These are phyloP conservation scores for Athelia sp. DNA, from an alignment of 1,284 basidiomycete species.

Conservation along the genomic window DNA sequence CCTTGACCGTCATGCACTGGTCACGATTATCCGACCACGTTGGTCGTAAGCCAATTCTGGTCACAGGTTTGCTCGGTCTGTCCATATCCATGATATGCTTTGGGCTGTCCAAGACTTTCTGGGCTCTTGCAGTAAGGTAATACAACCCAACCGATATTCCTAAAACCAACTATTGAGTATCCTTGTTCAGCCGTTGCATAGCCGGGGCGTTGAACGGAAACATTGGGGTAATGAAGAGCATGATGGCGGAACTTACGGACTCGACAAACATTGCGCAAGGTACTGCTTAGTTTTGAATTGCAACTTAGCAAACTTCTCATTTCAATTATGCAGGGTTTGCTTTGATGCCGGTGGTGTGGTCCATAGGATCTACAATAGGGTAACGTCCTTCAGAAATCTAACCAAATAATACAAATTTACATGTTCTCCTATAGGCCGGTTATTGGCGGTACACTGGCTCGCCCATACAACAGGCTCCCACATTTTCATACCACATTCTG, in stretches of 20 bases:
- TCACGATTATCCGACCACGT: slow-evolving; percentile 52
- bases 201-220: slow-evolving; percentile 33
- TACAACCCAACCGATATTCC: too few species aligned
- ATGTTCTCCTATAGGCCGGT: slow-evolving; percentile 33
- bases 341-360: background rate
- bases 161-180: too few species aligned
- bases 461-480: slow-evolving; percentile 36
- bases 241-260: slow-evolving; percentile 71
- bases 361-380: background rate
- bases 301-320: background rate
- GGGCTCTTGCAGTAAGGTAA: slow-evolving; percentile 33
- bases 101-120: slow-evolving; percentile 47
- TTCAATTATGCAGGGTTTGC: background rate
- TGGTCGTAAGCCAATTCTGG: slow-evolving; percentile 56
- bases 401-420: background rate
- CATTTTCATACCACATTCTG: slow-evolving; percentile 43
- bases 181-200: slow-evolving; percentile 9
- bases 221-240: slow-evolving; percentile 70
- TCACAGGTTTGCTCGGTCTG: slow-evolving; percentile 48
- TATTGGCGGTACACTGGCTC: slow-evolving; percentile 38
- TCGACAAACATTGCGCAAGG: slow-evolving; percentile 62
- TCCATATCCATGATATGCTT: slow-evolving; percentile 51
- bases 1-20: slow-evolving; percentile 58
- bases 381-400: background rate
- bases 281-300: slow-evolving; percentile 18